phyloP scores from a whole-genome alignment of 306 rosid species.

The Senna siamea region DNA sequence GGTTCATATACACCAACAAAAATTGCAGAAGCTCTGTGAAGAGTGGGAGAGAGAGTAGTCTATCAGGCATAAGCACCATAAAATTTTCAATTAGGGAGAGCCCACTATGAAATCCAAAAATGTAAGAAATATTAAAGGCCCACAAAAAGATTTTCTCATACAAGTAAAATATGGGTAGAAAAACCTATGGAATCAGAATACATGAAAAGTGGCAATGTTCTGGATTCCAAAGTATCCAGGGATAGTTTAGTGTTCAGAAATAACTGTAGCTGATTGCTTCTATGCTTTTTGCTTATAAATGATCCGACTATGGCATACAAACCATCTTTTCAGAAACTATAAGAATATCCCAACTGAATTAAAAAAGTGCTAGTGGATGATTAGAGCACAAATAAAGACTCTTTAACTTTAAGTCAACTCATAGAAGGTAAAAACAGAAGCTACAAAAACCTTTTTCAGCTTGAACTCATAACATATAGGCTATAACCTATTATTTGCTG shows the following conservation, averaged over 20 bases:
- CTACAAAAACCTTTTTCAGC: background rate
- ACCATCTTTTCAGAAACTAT: conserved; percentile 14
- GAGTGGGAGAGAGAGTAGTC: conserved; percentile 24
- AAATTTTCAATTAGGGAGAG: conserved; percentile 15
- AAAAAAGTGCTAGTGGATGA: conserved; percentile 1
- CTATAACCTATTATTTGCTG: conserved; percentile 12
- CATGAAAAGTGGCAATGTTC: background rate
- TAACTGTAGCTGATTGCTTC: background rate
- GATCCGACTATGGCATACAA: background rate
- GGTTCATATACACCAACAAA: conserved; percentile 89
- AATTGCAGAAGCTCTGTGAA: conserved; percentile 77
- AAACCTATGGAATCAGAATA: background rate
- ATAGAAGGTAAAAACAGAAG: conserved; percentile 20
- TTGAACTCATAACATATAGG: background rate
- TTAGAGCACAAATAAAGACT: background rate
- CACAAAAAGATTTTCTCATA: background rate
- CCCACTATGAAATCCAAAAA: conserved; percentile 16
- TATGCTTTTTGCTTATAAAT: background rate
- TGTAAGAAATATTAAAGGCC: background rate
- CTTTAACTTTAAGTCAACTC: conserved; percentile 26
- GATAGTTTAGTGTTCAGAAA: background rate
- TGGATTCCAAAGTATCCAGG: background rate
- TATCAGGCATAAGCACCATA: conserved; percentile 28
- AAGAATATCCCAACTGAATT: background rate
- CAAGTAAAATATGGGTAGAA: background rate